Percentiles rank a stretch among this genome's conserved stretches.
phyloP scores from a whole-genome alignment of 805 yeast genomes.

The Teunomyces atbi region DNA sequence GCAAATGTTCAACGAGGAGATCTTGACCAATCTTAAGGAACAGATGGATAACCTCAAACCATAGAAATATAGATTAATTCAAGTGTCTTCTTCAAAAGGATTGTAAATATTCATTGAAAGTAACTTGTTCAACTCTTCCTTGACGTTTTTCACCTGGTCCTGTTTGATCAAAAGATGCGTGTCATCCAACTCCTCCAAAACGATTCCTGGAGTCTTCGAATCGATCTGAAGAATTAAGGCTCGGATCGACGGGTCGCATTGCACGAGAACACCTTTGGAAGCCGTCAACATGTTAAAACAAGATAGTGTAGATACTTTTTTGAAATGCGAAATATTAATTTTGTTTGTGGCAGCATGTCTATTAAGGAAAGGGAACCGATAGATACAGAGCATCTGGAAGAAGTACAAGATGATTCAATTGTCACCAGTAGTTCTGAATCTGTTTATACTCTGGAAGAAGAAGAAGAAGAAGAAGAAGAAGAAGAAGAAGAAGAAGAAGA shows the following conservation, averaged over 20 bases:
- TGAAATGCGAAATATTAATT: neutral
- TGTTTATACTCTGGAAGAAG: conserved; percentile 15
- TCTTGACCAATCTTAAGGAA: conserved; percentile 20
- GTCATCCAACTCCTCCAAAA: conserved; percentile 78
- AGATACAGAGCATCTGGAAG: neutral
- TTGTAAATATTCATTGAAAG: conserved; percentile 82
- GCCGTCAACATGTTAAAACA: conserved; percentile 38
- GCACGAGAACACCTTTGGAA: conserved; percentile 42
- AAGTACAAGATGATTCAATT: neutral
- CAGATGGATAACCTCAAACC: too few species aligned
- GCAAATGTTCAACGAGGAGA: conserved; percentile 22
- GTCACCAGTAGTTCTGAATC: conserved; percentile 1
- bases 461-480: conserved; percentile 21
- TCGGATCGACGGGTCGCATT: conserved; percentile 86
- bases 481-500: conserved; percentile 30
- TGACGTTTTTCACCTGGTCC: conserved; percentile 70
- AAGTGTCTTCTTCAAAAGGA: conserved; percentile 62
- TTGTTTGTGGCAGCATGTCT: neutral
- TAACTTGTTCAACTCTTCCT: conserved; percentile 70
- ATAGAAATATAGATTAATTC: neutral
- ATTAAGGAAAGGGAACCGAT: neutral
- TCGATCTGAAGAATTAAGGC: conserved; percentile 86
- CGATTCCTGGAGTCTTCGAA: conserved; percentile 67
- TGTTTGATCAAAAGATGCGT: conserved; percentile 84
- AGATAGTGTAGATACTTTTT: neutral